phyloP scores from a whole-genome alignment of 2,329 filamentous ascomycete species.

The Colletotrichum liriopes region DNA sequence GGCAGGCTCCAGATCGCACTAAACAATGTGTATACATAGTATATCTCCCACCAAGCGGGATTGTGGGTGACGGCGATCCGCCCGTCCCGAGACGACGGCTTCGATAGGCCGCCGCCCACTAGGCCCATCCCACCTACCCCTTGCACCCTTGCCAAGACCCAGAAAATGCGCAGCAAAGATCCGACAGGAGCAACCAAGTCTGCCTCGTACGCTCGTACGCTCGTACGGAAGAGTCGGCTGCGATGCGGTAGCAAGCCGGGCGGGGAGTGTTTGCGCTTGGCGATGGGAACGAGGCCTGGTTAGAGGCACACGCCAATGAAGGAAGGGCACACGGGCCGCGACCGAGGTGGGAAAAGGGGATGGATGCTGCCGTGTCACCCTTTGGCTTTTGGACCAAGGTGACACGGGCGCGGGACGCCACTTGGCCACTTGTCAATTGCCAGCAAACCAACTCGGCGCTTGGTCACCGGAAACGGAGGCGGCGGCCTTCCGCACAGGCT shows the following conservation, averaged over 20 bases:
- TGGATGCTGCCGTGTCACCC: not conserved
- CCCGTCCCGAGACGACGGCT: slow-evolving; percentile 27
- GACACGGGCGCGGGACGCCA: not conserved
- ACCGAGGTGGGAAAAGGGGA: not conserved
- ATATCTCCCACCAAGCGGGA: not conserved
- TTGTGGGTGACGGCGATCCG: slow-evolving; percentile 17
- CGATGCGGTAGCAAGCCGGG: not conserved
- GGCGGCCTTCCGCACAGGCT: not conserved
- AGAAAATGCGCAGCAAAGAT: slow-evolving; percentile 6
- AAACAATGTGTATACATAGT: too few relatives aligned
- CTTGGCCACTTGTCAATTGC: not conserved
- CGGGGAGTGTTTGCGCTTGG: not conserved
- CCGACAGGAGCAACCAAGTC: not conserved
- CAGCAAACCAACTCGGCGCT: not conserved
- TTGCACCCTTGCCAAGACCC: slow-evolving; percentile 31
- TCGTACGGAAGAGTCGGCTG: not conserved
- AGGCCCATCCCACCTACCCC: slow-evolving; percentile 6
- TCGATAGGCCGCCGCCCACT: slow-evolving; percentile 16
- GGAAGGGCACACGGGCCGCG: not conserved
- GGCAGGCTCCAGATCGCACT: too few relatives aligned
- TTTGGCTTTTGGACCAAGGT: too few relatives aligned
- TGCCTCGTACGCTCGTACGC: not conserved
- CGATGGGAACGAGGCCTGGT: not conserved
- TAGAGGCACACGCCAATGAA: not conserved
- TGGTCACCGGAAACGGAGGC: not conserved